Evolutionary conservation across 1,139 yeast species (phyloP), one percentile per base, ranked within the genome.

Genomic region (Saccharomyces hybrid): DNA sequence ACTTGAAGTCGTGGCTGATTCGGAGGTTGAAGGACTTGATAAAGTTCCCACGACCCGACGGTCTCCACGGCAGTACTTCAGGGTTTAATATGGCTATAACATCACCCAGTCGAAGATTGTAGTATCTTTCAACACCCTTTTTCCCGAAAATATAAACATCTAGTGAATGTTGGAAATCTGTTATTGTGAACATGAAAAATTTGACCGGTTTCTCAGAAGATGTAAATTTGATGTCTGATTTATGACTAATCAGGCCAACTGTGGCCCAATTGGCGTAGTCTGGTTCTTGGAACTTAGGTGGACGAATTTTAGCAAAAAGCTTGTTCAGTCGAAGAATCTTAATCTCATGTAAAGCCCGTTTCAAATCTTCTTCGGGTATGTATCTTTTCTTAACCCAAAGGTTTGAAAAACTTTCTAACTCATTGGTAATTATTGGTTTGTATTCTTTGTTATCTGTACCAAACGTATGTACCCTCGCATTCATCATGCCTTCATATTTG

Each of bases 51-150:
- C 60, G 52, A 9, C 64, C 55, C 56, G 69, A 51, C 56, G 67
- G 61, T 67, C 68, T 69, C 65, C 72, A 76, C 1, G 75, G 73
- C 57, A 75, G 77, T 1, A 88, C 74, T 2, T 74, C 75, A 0
- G 99, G 98, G 65, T 91, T 91, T 50, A 91, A 70, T 0, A 93
- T 67, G 0, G 86, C 86, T 8, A 91, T 69, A 1, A 91, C 70
- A 55, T 87, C 89, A 0, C 99, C 98, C 1, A 81, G 76, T 50
- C 81, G 75, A 2, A 90, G 64, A 58, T 84, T 88, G 83, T 88
- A 88, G 68, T 82, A 86, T 64, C 79, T 80, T 28, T 81, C 80
- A 59, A 84, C 84, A 2, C 90, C 87, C 11, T 76, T 75, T 29
- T 66, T 62, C 0, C 84, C 90, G 65, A 86, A 86, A 2, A 93